These are phyloP conservation scores for Chamaecyparis obtusa DNA, from an alignment of 75 land plant genomes.

Conservation along the genomic window DNA sequence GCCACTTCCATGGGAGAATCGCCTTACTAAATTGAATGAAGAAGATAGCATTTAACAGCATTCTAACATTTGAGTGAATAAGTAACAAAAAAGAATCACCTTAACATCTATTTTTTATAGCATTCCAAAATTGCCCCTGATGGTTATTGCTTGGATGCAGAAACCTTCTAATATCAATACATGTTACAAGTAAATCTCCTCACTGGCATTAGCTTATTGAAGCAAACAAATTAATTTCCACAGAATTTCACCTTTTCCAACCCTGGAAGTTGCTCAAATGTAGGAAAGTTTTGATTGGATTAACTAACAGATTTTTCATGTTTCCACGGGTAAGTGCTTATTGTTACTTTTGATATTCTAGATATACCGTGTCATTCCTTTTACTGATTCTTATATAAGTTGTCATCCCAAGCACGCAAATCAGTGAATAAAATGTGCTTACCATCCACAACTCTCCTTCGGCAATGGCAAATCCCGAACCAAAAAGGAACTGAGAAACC, in stretches of 20 bases:
- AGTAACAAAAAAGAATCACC: too few relatives aligned
- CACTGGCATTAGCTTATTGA: neutral
- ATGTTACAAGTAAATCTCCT: neutral
- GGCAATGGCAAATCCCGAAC: constrained; percentile 96
- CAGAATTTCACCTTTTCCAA: neutral
- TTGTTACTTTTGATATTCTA: neutral
- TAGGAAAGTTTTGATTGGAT: neutral
- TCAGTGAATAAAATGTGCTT: neutral
- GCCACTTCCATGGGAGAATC: too few relatives aligned
- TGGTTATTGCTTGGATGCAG: too few relatives aligned
- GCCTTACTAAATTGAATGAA: too few relatives aligned
- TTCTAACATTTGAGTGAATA: too few relatives aligned
- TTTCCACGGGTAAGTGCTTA: neutral
- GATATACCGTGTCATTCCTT: neutral
- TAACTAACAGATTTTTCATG: neutral
- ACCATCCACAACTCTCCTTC: constrained; percentile 95
- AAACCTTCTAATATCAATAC: neutral
- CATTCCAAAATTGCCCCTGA: too few relatives aligned
- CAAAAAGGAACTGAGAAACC: constrained; percentile 94
- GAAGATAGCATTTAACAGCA: too few relatives aligned
- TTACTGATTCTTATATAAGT: neutral
- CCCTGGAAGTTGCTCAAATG: neutral
- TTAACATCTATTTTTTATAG: too few relatives aligned
- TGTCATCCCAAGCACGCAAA: neutral
- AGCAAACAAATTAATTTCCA: neutral